Percentiles rank a stretch among this genome's conserved stretches.
Evolutionary conservation across 2,329 filamentous ascomycete genomes (phyloP).

Genomic region (Chaetoscypha palmicola): DNA sequence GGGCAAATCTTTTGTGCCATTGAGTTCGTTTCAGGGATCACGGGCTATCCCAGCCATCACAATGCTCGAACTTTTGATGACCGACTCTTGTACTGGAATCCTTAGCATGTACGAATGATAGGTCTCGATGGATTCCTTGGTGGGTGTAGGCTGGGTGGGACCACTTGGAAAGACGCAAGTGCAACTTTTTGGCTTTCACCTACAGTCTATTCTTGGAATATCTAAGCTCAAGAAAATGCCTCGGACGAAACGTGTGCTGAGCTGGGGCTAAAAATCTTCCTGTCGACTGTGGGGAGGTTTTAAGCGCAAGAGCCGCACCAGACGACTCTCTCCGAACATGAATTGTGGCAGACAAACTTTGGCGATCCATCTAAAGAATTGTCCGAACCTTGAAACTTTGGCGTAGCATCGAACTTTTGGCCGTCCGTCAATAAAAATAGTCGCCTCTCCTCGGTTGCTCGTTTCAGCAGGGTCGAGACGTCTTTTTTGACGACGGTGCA

Average conservation of each 20-base stretch:
- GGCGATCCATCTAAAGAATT: neutral
- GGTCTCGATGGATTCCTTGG: no score
- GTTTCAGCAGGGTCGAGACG: slow-evolving; percentile 1
- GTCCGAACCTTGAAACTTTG: slow-evolving; percentile 3
- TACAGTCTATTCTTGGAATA: slow-evolving; percentile 9
- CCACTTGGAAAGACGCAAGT: slow-evolving; percentile 4
- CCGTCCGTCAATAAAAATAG: slow-evolving; percentile 1
- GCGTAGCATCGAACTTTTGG: neutral
- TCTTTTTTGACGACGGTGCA: neutral
- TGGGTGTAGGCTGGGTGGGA: slow-evolving; percentile 6
- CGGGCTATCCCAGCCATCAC: no score
- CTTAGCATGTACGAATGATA: no score
- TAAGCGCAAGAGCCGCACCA: no score
- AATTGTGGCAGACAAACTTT: slow-evolving; percentile 2
- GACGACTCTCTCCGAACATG: neutral
- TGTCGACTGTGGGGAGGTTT: no score
- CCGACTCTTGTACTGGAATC: no score
- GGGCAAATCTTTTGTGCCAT: no score
- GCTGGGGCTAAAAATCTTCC: no score
- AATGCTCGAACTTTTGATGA: no score
- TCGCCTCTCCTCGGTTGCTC: neutral
- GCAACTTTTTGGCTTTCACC: slow-evolving; percentile 5
- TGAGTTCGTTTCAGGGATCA: slow-evolving; percentile 14
- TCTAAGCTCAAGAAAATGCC: neutral
- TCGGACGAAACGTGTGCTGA: neutral